phyloP scores from a whole-genome alignment of 495 filamentous ascomycete species.

The Immersiella caudata region DNA sequence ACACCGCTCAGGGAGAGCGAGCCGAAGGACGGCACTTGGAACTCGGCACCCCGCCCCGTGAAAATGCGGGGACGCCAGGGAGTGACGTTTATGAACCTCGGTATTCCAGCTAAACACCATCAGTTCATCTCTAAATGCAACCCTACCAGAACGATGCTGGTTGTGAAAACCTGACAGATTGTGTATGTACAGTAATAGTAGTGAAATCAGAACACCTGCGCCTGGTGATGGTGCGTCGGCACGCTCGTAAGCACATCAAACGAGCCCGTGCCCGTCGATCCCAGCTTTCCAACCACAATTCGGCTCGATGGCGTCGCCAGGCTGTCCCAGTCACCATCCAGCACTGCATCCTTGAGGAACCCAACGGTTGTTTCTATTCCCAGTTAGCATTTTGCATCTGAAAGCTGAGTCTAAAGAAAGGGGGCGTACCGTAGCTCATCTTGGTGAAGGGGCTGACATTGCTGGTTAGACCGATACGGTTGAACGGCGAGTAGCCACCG shows the following conservation, averaged over 20 bases:
- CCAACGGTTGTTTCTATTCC: conserved; percentile 77
- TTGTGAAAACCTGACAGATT: not conserved
- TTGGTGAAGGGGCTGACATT: conserved; percentile 89
- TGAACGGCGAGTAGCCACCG: conserved; percentile 87
- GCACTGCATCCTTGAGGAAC: conserved; percentile 87
- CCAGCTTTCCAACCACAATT: conserved; percentile 82
- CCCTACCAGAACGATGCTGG: not conserved
- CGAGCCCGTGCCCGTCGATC: conserved; percentile 82
- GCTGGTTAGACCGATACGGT: conserved; percentile 80
- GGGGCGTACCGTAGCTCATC: conserved; percentile 78
- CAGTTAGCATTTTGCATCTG: conserved; percentile 15
- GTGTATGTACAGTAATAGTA: not conserved
- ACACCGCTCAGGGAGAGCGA: not conserved
- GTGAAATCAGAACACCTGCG: conserved; percentile 22
- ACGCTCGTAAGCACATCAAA: conserved; percentile 77
- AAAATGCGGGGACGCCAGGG: not conserved
- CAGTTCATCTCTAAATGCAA: not conserved
- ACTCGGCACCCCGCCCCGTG: conserved; percentile 1
- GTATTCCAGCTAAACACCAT: not conserved
- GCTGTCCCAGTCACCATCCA: conserved; percentile 88
- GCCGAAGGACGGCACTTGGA: conserved; percentile 3
- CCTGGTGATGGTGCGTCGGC: conserved; percentile 40
- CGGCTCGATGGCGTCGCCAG: conserved; percentile 81
- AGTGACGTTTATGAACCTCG: not conserved
- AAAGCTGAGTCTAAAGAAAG: not conserved